Evolutionary conservation across 140 eudicot genomes (phyloP), one percentile per base, ranked within the genome.

Genomic region (Flaveria floridana): DNA sequence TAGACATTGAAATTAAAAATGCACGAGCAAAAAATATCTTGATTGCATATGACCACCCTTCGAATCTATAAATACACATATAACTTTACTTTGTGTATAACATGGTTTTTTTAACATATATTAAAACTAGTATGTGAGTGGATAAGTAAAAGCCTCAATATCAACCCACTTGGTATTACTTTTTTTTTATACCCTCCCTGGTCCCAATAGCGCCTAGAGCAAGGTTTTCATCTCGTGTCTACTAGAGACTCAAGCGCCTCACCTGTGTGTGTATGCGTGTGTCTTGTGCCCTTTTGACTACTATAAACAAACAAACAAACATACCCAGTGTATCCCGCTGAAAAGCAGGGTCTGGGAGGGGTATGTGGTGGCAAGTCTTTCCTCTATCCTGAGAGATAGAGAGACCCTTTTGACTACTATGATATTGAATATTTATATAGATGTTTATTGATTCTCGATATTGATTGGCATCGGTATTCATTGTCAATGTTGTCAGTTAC

Each of bases 61-160:
- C 15, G 5, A 62, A 26, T 62, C 46, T 28, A 28, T 62, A 62
- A 13, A 62, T 62, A 4, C 11, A 21, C 46, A 26, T 14, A 21
- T 52, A 57, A 56, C 20, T 68, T 46, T 13, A 62, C 68, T 21
- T 34, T 12, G 7, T n/a, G 25, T 59, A 41, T 67, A 37, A 19
- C 7, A 11, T 37, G 80, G 7, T 59, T 13, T 47, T 12, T 34
- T 47, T 52, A 28, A 30, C 55, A 28, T 57, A 70, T 76, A 51
- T 41, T 7, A 41, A 74, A 39, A 50, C 16, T 10, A 30, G 55
- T 19, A 79, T 50, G 63, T 20, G 20, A 76, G 61, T 44, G 57
- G 39, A 44, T 15, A 59, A 42, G 70, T 59, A 59, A 12, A 59
- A 21, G 39, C 11, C 39, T 11, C 18, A 11, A 10, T 2, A 1